These are phyloP conservation scores for Tinospora cordifolia DNA, from an alignment of 164 flowering plant genomes.

Conservation along the genomic window DNA sequence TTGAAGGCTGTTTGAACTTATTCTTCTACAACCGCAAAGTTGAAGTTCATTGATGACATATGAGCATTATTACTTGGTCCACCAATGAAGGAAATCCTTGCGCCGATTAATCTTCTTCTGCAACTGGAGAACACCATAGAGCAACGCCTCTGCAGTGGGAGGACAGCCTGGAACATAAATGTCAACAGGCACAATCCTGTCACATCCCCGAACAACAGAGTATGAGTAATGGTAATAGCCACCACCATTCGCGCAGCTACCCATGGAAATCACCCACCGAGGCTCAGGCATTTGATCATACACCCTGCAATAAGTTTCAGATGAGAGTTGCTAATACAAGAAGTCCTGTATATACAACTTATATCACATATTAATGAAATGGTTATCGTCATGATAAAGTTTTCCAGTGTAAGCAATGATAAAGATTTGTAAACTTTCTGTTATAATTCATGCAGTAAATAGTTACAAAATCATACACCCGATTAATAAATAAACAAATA, in stretches of 20 bases:
- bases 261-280: constrained; percentile 98
- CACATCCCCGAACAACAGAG: constrained; percentile 96
- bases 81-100: constrained; percentile 91
- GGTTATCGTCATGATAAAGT: neutral
- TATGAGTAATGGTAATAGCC: constrained; percentile 98
- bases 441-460: too few relatives aligned
- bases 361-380: too few relatives aligned
- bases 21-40: neutral
- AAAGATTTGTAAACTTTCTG: neutral
- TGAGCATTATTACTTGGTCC: constrained; percentile 50
- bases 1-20: neutral
- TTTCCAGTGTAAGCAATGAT: neutral
- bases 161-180: constrained; percentile 99
- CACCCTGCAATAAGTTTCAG: constrained; percentile 46
- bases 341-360: too few relatives aligned
- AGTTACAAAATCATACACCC: too few relatives aligned
- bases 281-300: constrained; percentile 99
- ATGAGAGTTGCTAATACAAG: neutral
- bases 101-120: constrained; percentile 97
- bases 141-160: constrained; percentile 95
- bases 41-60: neutral
- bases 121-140: constrained; percentile 86
- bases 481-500: too few relatives aligned
- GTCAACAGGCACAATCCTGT: constrained; percentile 95
- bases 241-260: constrained; percentile 99